Conservation (phyloP, 2,329 filamentous ascomycete genomes). For the Ascochyta rabiei region DNA sequence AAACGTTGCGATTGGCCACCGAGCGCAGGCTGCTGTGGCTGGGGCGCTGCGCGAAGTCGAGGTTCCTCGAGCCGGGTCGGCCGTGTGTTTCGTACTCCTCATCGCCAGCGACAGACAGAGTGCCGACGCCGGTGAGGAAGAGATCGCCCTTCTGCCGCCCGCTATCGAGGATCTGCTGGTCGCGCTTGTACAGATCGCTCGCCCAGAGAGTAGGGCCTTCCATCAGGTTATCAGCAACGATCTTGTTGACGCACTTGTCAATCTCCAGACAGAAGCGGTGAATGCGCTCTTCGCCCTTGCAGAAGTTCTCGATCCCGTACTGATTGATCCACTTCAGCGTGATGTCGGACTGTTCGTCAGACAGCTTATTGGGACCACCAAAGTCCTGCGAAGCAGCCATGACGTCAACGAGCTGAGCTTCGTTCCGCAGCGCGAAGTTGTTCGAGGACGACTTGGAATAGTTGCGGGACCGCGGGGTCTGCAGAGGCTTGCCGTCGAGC, state of each 20-base stretch:
- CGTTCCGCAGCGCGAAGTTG: conserved; percentile 76
- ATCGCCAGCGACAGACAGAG: conserved; percentile 56
- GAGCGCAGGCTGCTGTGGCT: conserved; percentile 64
- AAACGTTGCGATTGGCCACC: conserved; percentile 67
- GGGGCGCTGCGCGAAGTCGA: conserved; percentile 57
- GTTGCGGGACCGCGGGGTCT: conserved; percentile 49
- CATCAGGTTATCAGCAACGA: conserved; percentile 82
- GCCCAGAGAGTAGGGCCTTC: conserved; percentile 92
- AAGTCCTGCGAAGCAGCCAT: conserved; percentile 82
- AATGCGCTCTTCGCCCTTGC: conserved; percentile 90
- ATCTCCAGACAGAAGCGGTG: conserved; percentile 93
- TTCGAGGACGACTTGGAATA: conserved; percentile 55
- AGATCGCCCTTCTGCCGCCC: conserved; percentile 58
- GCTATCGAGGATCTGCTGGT: conserved; percentile 67
- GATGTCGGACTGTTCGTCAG: conserved; percentile 91
- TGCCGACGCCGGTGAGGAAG: conserved; percentile 54
- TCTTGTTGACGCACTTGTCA: conserved; percentile 80
- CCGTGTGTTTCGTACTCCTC: conserved; percentile 52
- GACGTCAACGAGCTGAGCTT: conserved; percentile 85
- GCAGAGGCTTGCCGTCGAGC: conserved; percentile 48
- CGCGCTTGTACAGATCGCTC: conserved; percentile 83
- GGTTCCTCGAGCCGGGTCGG: conserved; percentile 47
- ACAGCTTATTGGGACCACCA: conserved; percentile 91
- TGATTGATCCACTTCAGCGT: conserved; percentile 82
- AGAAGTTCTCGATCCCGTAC: conserved; percentile 88